Evolutionary conservation across 2,329 filamentous ascomycete species (phyloP).

Genomic region (Dothideomycetidae sp.): DNA sequence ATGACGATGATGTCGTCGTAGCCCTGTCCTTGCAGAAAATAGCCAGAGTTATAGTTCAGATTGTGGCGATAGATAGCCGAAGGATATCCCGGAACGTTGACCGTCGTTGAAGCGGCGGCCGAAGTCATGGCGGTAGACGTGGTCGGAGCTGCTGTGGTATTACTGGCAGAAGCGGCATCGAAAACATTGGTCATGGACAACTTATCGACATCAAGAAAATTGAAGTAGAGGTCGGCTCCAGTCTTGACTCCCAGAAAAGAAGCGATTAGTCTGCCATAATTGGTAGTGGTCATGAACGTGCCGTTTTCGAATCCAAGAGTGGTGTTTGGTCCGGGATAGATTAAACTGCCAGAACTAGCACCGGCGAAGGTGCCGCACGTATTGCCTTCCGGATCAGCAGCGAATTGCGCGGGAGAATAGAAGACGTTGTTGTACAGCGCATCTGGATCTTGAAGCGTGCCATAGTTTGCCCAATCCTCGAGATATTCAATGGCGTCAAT

Average conservation of each 20-base stretch:
- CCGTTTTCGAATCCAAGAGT: conserved; percentile 34
- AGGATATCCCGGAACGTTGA: conserved; percentile 30
- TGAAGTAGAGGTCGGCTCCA: conserved; percentile 29
- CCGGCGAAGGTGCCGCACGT: conserved; percentile 33
- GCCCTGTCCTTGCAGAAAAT: conserved; percentile 30
- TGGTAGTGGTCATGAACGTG: conserved; percentile 26
- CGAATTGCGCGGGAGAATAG: conserved; percentile 31
- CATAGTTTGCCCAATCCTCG: conserved; percentile 32
- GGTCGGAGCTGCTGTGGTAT: conserved; percentile 9
- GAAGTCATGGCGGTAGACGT: conserved; percentile 10
- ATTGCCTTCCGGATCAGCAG: conserved; percentile 26
- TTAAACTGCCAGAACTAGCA: conserved; percentile 28
- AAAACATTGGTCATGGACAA: conserved; percentile 15
- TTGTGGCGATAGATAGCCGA: conserved; percentile 26
- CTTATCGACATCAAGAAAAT: conserved; percentile 18
- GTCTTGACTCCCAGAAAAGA: conserved; percentile 29
- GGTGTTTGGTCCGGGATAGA: conserved; percentile 31
- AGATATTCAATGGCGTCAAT: conserved; percentile 37
- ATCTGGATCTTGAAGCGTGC: conserved; percentile 42
- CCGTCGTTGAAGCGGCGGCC: conserved; percentile 14
- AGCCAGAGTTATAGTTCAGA: conserved; percentile 32
- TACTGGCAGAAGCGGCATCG: conserved; percentile 10
- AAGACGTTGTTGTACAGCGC: conserved; percentile 41
- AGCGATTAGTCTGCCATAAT: conserved; percentile 30
- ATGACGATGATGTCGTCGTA: conserved; percentile 35